Evolutionary conservation across 208 protist genomes (phyloP), one percentile per base, ranked within the genome.

Genomic region (Angomonas ambiguus): DNA sequence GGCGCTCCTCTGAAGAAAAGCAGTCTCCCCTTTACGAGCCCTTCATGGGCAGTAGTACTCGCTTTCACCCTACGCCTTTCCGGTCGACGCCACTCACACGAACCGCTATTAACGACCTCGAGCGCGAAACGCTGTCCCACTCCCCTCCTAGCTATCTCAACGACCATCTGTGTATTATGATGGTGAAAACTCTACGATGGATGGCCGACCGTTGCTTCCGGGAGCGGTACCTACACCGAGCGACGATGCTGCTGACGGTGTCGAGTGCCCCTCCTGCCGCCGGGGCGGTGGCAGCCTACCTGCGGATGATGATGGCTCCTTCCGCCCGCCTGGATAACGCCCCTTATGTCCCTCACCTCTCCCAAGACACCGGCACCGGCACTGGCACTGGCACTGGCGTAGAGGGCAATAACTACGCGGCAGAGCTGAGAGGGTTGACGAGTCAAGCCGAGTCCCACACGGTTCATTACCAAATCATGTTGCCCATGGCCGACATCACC

Each of bases 141-240:
- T 69, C 65, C 25, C 70, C 76, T n/a, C 87, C 87, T 2, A 51
- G 68, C 51, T 72, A 76, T 42, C 20, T 88, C 48, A 87, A 81
- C 63, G 87, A 93, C 27, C 81, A 90, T 63, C 51, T 81, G 22
- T 89, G 83, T 66, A 89, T 93, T 56, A 68, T 45, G 41, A 76
- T 88, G 67, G 83, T 89, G 22, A 83, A 84, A 45, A 51, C 74
- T 8, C 74, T 90, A 28, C 80, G 87, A n/a, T 93, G 82, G 82
- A 60, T 83, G 38, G 71, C 79, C 1, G 87, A 93, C 63, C 80
- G 85, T 41, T 35, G 74, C 13, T 93, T 93, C 62, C 75, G 87
- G 2, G 87, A 93, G 67, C 76, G 82, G 13, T 84, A 85, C 62
- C 61, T 93, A 10, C 87, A 93, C 69, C 72, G 87, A 18, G 87